Percentiles rank a stretch among this genome's conserved stretches.
These are phyloP conservation scores for Torrubiellomyces zombiae DNA, from an alignment of 2,329 filamentous ascomycete species.

Conservation along the genomic window DNA sequence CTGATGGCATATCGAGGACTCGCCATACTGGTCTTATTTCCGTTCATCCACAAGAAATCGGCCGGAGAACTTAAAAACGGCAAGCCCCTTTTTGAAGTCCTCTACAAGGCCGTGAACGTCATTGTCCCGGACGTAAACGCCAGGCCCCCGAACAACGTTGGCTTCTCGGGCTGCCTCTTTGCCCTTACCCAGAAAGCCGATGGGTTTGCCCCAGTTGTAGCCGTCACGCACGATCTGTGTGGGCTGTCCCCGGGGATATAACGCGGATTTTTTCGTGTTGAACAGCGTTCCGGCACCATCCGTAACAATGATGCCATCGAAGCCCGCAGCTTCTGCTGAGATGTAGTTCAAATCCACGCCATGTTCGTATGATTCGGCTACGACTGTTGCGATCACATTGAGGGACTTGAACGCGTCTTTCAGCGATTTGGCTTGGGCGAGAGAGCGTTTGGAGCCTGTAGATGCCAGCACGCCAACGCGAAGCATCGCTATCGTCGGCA, in stretches of 20 bases:
- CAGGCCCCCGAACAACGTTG: conserved; percentile 25
- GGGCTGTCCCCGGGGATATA: conserved; percentile 49
- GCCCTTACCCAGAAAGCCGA: conserved; percentile 38
- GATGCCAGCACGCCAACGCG: conserved; percentile 46
- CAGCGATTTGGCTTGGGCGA: conserved; percentile 33
- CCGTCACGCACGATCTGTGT: conserved; percentile 44
- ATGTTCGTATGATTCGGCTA: conserved; percentile 38
- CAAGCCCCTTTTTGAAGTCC: conserved; percentile 39
- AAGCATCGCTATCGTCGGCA: conserved; percentile 44
- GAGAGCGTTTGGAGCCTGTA: conserved; percentile 20
- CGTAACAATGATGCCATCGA: conserved; percentile 45
- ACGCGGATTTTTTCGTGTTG: conserved; percentile 23
- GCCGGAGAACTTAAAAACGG: conserved; percentile 47
- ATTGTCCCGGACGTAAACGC: conserved; percentile 21
- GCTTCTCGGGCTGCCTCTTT: conserved; percentile 20
- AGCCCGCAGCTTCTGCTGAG: conserved; percentile 42
- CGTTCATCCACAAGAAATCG: conserved; percentile 44
- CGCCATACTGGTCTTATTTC: no score
- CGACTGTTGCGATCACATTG: conserved; percentile 40
- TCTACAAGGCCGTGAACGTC: conserved; percentile 24
- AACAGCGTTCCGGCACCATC: conserved; percentile 39
- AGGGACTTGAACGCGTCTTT: conserved; percentile 27
- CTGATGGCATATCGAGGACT: no score
- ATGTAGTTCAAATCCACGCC: conserved; percentile 50
- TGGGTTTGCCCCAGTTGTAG: conserved; percentile 54